Percentiles rank a stretch among this genome's conserved stretches.
Conservation (phyloP, 179 eudicot species). For the Actinidia arguta region DNA sequence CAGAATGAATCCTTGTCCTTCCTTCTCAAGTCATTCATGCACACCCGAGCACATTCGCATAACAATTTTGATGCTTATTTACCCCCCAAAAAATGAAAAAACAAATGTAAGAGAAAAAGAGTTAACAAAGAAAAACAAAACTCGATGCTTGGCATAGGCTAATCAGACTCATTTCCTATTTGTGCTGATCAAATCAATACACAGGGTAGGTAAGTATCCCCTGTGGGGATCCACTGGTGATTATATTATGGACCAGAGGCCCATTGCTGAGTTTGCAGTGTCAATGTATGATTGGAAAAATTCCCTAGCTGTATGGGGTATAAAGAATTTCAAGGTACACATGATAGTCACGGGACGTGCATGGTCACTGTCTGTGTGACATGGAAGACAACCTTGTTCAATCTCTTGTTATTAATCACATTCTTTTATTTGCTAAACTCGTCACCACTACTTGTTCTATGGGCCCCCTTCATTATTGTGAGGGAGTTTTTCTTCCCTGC, state of each 20-base stretch:
- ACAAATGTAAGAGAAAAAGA: no score
- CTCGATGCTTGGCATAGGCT: no score
- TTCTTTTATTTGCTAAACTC: neutral
- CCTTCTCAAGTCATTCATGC: no score
- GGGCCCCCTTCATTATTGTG: neutral
- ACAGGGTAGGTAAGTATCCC: neutral
- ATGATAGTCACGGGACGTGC: neutral
- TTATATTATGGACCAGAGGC: neutral
- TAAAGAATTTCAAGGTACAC: neutral
- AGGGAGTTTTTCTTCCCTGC: neutral
- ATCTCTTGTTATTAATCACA: neutral
- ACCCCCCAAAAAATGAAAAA: no score
- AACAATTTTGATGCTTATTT: no score
- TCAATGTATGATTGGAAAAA: neutral
- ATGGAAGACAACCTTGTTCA: conserved; percentile 13
- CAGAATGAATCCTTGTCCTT: no score
- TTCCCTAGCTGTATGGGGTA: neutral
- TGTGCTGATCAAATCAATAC: no score
- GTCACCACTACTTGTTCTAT: neutral
- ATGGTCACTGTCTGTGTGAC: neutral
- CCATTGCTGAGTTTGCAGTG: conserved; percentile 7
- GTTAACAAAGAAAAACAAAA: no score
- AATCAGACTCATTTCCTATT: no score
- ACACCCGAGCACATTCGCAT: no score
- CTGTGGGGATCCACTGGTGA: neutral